Base-by-base conservation (phyloP, 116 monocot species). In the Iris pallida region DNA sequence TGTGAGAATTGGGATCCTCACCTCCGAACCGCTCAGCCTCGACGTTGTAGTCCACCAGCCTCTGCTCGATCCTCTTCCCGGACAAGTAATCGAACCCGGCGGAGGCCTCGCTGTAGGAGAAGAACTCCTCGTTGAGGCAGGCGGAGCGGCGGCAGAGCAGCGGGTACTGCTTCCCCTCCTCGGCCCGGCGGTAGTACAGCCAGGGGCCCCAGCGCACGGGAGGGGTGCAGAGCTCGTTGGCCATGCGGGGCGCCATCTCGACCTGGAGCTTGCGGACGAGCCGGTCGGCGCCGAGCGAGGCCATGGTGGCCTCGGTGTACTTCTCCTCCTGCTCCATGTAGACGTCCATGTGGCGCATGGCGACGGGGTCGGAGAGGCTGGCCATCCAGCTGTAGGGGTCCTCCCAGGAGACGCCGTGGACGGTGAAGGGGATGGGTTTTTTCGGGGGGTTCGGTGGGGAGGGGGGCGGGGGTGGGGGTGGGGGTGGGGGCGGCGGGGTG, bases 351-450 rank as follows among this genome's bases (percentile, higher is more conserved):
- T 98, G 98, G 49, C 92, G 92, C 90, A 88, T 92, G 46, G 93
- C 83, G 19, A 77, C 80, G 40, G 75, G 40, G 75, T 98, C 88
- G 16, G 81, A 71, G 49, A 98, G 87, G 78, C 87, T 63, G 12
- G 87, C 78, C 98, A 98, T 98, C 98, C 98, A 92, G 74, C 82
- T 82, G 82, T 98, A 98, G 60, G 92, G 76, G 61, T 98, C 98
- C 49, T 83, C 69, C 83, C 90, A 90, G 10, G 85, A 85, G 63
- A 81, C 59, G 15, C 85, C 90, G 72, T 92, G 92, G 63, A 90
- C 54, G 69, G 90, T 81, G 76, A 85, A 70, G 12, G 90, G 77
- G 8, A 64, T 77, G 4, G 93, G 90, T 62, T 85, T 89, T 77
- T 88, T 85, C 19, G 93, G 98, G 6, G 98, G 93, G 19, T 70